Percentiles rank a stretch among this genome's conserved stretches.
These are phyloP conservation scores for Plantago elongata DNA, from an alignment of 257 asterid species.

Conservation along the genomic window DNA sequence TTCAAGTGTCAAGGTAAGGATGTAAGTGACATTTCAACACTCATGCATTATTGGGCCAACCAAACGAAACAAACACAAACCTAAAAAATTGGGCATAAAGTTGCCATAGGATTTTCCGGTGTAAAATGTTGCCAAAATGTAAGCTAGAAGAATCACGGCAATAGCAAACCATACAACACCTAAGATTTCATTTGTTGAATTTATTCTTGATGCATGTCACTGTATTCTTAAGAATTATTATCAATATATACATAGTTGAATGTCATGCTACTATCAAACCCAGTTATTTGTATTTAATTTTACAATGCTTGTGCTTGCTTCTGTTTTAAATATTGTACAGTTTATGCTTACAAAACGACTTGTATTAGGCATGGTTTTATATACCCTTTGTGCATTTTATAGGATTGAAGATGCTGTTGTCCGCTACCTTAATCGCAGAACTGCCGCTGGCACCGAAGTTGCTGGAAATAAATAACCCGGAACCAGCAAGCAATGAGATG, in stretches of 20 bases:
- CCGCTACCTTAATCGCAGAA: constrained; percentile 48
- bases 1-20: no score
- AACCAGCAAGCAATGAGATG: constrained; percentile 11
- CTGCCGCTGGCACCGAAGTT: constrained; percentile 22
- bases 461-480: constrained; percentile 21
- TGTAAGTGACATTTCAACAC: no score
- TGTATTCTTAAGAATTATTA: background rate
- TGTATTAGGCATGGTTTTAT: constrained; percentile 8
- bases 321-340: background rate
- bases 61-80: no score
- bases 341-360: constrained; percentile 7
- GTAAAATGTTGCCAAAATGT: no score
- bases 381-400: constrained; percentile 11
- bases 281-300: background rate
- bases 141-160: no score
- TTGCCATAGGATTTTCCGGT: no score
- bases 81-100: no score
- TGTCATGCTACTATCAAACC: background rate
- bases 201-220: background rate
- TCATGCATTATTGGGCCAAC: no score
- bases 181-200: background rate
- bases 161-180: no score
- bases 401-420: constrained; percentile 58
- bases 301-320: background rate
- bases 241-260: background rate